These are phyloP conservation scores for Sporothrix phasma DNA, from an alignment of 2,329 filamentous ascomycete species.

Conservation along the genomic window DNA sequence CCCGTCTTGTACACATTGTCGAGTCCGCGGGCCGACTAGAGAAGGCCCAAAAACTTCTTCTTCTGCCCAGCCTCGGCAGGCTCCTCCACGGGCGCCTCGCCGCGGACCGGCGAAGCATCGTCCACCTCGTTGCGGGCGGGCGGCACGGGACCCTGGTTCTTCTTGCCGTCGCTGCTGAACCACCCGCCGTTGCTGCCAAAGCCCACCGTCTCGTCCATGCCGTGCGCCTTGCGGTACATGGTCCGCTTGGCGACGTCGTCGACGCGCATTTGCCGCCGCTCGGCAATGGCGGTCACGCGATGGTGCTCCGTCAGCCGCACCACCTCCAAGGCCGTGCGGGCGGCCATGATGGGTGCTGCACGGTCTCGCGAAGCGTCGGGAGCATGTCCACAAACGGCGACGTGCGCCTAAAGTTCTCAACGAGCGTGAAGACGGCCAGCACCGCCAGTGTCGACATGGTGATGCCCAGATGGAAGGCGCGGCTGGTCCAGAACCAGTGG, in stretches of 20 bases:
- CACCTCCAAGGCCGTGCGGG: conserved; percentile 58
- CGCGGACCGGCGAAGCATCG: conserved; percentile 24
- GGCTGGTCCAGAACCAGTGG: conserved; percentile 75
- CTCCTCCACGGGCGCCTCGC: not conserved
- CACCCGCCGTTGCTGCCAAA: conserved; percentile 27
- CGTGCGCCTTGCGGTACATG: conserved; percentile 78
- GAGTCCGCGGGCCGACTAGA: conserved; percentile 37
- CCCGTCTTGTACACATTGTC: too few species aligned
- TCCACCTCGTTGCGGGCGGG: conserved; percentile 25
- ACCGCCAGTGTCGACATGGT: conserved; percentile 52
- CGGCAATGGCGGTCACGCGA: conserved; percentile 55
- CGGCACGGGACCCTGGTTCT: conserved; percentile 18
- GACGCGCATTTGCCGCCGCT: conserved; percentile 60
- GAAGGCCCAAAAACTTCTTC: conserved; percentile 81
- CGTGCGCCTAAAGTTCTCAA: conserved; percentile 66
- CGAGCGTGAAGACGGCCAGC: conserved; percentile 60
- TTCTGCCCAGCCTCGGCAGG: conserved; percentile 38
- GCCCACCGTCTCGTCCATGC: conserved; percentile 55
- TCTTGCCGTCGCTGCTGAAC: conserved; percentile 18
- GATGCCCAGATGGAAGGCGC: conserved; percentile 68
- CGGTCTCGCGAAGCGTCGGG: conserved; percentile 58
- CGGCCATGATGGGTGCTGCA: conserved; percentile 60
- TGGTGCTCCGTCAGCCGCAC: conserved; percentile 68
- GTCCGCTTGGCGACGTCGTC: conserved; percentile 83
- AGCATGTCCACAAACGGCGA: conserved; percentile 75